These are phyloP conservation scores for Oxytropis ochrocephala DNA, from an alignment of 306 rosid species.

Conservation along the genomic window DNA sequence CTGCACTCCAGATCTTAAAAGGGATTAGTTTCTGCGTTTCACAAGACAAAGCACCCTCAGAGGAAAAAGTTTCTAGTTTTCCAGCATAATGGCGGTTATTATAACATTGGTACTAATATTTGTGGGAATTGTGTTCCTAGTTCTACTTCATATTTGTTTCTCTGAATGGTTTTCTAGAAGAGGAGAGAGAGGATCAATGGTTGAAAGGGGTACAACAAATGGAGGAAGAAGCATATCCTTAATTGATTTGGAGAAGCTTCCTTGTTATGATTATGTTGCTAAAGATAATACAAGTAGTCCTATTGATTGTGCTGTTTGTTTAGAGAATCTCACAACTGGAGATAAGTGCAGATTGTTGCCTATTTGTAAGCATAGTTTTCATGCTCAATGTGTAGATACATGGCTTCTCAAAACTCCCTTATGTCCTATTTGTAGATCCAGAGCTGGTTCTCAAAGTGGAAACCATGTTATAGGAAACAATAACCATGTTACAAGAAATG, in stretches of 20 bases:
- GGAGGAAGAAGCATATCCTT: constrained; percentile 35
- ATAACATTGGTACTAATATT: constrained; percentile 26
- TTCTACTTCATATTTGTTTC: constrained; percentile 37
- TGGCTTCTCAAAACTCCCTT: constrained; percentile 54
- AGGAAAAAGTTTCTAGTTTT: not conserved
- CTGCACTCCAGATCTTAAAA: no score
- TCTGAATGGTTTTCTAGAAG: constrained; percentile 34
- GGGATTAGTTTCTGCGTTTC: no score
- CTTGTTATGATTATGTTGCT: constrained; percentile 44
- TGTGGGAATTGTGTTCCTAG: constrained; percentile 33
- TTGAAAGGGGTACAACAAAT: constrained; percentile 3
- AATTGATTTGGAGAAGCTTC: constrained; percentile 54
- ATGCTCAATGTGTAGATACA: constrained; percentile 50
- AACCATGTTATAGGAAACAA: not conserved
- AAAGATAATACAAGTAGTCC: constrained; percentile 32
- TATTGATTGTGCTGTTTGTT: constrained; percentile 61
- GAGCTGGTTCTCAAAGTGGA: constrained; percentile 19
- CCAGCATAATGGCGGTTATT: constrained; percentile 31
- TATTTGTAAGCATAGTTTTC: constrained; percentile 52
- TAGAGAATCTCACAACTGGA: constrained; percentile 48
- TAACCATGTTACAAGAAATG: not conserved
- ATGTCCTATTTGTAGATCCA: constrained; percentile 53
- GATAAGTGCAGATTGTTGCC: constrained; percentile 62
- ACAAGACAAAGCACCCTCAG: no score
- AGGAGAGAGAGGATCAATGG: constrained; percentile 12